These are phyloP conservation scores for Penicillium nucicola DNA, from an alignment of 495 filamentous ascomycete species.

Conservation along the genomic window DNA sequence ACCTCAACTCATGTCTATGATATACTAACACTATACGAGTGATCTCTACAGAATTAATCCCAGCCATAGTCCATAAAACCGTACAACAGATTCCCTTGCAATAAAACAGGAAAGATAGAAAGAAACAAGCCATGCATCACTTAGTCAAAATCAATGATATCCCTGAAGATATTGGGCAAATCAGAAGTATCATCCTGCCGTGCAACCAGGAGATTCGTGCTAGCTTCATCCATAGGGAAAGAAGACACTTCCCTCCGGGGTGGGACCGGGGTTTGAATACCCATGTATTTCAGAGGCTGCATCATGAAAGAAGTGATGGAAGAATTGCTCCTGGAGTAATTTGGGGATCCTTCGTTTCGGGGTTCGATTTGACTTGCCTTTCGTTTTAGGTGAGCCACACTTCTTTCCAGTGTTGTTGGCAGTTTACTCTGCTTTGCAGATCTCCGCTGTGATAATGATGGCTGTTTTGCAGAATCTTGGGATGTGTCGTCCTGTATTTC, in stretches of 20 bases:
- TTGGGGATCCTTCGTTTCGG: neutral
- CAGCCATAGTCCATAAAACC: neutral
- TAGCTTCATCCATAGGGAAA: neutral
- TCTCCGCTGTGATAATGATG: neutral
- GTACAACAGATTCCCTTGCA: neutral
- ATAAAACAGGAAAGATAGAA: neutral
- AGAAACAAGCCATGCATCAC: neutral
- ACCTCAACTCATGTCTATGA: too few species aligned
- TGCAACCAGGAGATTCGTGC: neutral
- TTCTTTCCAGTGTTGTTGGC: neutral
- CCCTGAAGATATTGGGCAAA: slow-evolving; percentile 36
- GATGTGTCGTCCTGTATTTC: slow-evolving; percentile 5
- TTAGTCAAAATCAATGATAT: slow-evolving; percentile 32
- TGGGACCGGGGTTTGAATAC: neutral
- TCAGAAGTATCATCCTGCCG: slow-evolving; percentile 4
- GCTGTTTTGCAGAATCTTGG: neutral
- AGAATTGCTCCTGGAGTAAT: neutral
- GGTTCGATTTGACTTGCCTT: slow-evolving; percentile 1
- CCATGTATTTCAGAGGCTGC: neutral
- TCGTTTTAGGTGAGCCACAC: neutral
- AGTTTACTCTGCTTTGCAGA: neutral
- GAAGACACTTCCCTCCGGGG: neutral
- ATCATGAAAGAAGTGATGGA: neutral
- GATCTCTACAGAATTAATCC: neutral
- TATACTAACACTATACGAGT: neutral